These are phyloP conservation scores for Diaporthe citriasiana DNA, from an alignment of 2,329 filamentous ascomycete species.

Conservation along the genomic window DNA sequence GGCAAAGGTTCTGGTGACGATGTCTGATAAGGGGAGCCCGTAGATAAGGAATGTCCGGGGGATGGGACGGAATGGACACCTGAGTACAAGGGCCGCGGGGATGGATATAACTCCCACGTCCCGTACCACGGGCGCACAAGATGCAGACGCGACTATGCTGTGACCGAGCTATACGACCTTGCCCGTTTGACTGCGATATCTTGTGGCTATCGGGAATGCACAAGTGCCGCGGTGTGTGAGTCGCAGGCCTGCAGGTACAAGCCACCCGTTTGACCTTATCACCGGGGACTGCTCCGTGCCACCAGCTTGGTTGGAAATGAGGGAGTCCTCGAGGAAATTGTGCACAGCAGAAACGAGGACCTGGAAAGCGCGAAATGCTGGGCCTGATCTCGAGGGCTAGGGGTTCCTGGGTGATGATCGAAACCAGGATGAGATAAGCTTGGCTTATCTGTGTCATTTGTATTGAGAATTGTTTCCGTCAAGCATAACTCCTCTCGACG, in stretches of 20 bases:
- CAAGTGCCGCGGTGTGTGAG: conserved; percentile 5
- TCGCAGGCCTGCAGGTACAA: conserved; percentile 24
- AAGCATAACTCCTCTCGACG: conserved; percentile 32
- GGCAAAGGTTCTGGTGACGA: conserved; percentile 30
- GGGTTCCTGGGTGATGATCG: conserved; percentile 63
- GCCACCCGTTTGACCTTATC: conserved; percentile 31
- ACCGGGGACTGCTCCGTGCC: conserved; percentile 4
- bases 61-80: conserved; percentile 13
- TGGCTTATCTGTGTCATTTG: conserved; percentile 71
- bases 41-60: conserved; percentile 31
- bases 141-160: conserved; percentile 5
- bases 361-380: conserved; percentile 5
- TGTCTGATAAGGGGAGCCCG: conserved; percentile 38
- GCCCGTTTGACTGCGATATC: conserved; percentile 26
- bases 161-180: conserved; percentile 3
- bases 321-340: conserved; percentile 7
- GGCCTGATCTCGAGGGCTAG: conserved; percentile 36
- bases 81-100: conserved; percentile 14
- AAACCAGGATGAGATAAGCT: conserved; percentile 69
- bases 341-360: conserved; percentile 12
- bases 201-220: conserved; percentile 5
- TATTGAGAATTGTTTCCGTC: conserved; percentile 45
- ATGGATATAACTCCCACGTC: conserved; percentile 31
- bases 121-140: conserved; percentile 17
- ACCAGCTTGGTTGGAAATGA: conserved; percentile 17